Evolutionary conservation across 2,329 filamentous ascomycete species (phyloP).

Genomic region (Phialophora expanda): DNA sequence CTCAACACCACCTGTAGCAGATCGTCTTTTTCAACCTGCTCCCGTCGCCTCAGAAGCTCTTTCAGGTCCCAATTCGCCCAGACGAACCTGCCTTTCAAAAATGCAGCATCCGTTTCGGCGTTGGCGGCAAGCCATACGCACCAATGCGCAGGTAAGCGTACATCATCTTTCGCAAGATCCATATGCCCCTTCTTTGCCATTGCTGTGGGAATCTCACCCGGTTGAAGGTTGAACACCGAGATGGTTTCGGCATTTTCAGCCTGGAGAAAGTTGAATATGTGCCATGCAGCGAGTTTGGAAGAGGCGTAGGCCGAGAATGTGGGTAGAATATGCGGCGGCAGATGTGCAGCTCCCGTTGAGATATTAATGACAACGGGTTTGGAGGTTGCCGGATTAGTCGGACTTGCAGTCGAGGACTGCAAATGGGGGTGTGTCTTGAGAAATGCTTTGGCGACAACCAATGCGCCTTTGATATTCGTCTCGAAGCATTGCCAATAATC

Average conservation of each 20-base stretch:
- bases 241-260: constrained; percentile 5
- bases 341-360: constrained; percentile 8
- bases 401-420: background rate
- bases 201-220: constrained; percentile 14
- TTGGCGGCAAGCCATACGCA: constrained; percentile 16
- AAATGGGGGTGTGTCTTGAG: constrained; percentile 1
- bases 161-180: constrained; percentile 9
- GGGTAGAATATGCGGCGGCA: background rate
- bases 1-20: constrained; percentile 12
- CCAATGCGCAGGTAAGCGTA: constrained; percentile 11
- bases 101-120: constrained; percentile 12
- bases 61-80: constrained; percentile 21
- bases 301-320: constrained; percentile 17
- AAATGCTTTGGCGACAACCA: constrained; percentile 21
- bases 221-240: constrained; percentile 19
- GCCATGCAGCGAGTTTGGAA: constrained; percentile 10
- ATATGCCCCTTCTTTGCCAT: constrained; percentile 15
- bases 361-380: constrained; percentile 15
- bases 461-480: constrained; percentile 20
- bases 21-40: constrained; percentile 15
- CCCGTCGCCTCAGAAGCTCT: constrained; percentile 54
- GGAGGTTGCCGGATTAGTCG: background rate
- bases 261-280: constrained; percentile 16
- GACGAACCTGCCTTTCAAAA: constrained; percentile 17
- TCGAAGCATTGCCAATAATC: constrained; percentile 24